Base-by-base conservation (phyloP, 192 early-diverging fungal genomes). In the Mortierella claussenii region DNA sequence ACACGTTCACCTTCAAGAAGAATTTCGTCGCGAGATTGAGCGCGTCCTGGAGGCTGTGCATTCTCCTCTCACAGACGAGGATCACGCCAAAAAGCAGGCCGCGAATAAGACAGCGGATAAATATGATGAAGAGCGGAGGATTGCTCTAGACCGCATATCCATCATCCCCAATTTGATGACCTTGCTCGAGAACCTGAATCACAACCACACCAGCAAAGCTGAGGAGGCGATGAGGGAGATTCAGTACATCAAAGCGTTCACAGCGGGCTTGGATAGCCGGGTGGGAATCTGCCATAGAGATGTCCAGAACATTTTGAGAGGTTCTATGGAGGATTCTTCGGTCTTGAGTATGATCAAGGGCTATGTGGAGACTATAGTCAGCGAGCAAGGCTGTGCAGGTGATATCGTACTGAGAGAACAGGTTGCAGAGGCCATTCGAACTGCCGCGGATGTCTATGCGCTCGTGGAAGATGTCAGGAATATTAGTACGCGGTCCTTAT, bases 91-190 rank as follows among this genome's bases (percentile, higher is more conserved):
- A 33, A 33, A 13, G 18, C 20, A 15, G 0, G 51, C 13, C 42
- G n/a, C n/a, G n/a, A 37, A 33, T 31, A 48, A 33, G 18, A 17
- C 55, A 18, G 44, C 30, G 1, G 6, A 21, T 0, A 30, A 10
- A 4, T 20, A 26, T 1, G 60, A 21, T 0, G 45, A 58, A 1
- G 71, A 55, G 27, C 18, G 43, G 2, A 15, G 10, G 0, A 7
- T 13, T 21, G 55, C 71, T 3, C 8, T 55, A 1, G 56, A 65
- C 0, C 44, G 33, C 4, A 55, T 55, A 9, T 20, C 26, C 6
- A 52, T 66, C 42, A 60, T 60, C 24, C 63, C 63, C 6, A 33
- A 60, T 27, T 2, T 75, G 24, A 45, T 63, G 18, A 18, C 17
- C n/a, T 44, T 60, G 1, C 60, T 73, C 21, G 60, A 73, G 27